Evolutionary conservation across 768 basidiomycete species (phyloP), one percentile per base, ranked within the genome.

Genomic region (Tricholoma matsutake): DNA sequence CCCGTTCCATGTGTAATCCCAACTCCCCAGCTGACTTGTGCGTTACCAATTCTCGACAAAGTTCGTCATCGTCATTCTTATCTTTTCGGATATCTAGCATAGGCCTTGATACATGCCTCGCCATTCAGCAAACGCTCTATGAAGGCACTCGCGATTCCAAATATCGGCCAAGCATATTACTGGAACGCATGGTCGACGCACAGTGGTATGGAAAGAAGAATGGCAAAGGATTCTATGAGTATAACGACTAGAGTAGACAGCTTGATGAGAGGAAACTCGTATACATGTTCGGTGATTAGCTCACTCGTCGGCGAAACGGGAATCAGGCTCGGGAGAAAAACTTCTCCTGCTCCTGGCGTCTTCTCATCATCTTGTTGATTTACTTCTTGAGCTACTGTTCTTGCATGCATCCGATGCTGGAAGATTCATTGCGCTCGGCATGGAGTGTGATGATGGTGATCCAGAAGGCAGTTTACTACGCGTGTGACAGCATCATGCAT

Each of bases 121-220:
- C 92, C 3, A 97, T 97, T 68, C 94, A 96, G 67, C 86, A 91
- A 71, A 94, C 93, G 0, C 81, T 97, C 5, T 92, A 95, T 65
- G 83, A 83, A 55, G 94, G 94, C 59, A 96, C 94, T 8, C 85
- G 91, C 0, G 96, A 98, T 74, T 91, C 91, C 8, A 98, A 98
- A 73, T 98, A 98, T 74, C 87, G 96, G 6, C 96, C 96, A 0
- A 88, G 89, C 62, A 81, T 95, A 25, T 81, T 98, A 16, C 83
- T 98, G 8, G 91, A 94, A 68, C 83, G 94, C 35, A 98, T 98
- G 96, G 96, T 98, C 4, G 93, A 96, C 70, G 96, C 96, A 18
- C 88, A 90, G 54, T 98, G 92, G 92, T 81, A 91, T 56, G 96
- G 96, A 10, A 88, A 82, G 80, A 96, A 96, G 81, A 92, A 84